phyloP scores from a whole-genome alignment of 257 asterid genomes.

The Plantago major region DNA sequence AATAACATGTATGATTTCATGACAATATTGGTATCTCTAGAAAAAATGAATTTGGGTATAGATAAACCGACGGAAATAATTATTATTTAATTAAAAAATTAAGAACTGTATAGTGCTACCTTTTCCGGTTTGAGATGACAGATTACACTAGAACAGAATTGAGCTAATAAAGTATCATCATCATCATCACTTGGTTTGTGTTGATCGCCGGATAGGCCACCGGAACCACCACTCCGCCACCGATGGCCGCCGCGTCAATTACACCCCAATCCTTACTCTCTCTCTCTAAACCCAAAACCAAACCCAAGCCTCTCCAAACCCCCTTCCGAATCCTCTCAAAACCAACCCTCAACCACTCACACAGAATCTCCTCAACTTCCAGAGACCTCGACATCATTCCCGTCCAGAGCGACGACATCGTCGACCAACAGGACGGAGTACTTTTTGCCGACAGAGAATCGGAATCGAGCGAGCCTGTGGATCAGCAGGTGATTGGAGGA shows the following conservation, averaged over 20 bases:
- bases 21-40: too few relatives aligned
- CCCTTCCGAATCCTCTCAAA: neutral
- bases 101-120: too few relatives aligned
- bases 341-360: neutral
- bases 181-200: too few relatives aligned
- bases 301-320: neutral
- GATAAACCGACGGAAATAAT: too few relatives aligned
- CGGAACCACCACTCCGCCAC: neutral
- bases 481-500: neutral
- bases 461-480: neutral
- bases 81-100: too few relatives aligned
- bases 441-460: neutral
- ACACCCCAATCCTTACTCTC: constrained; percentile 9
- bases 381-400: neutral
- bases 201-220: constrained; percentile 2
- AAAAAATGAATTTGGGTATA: too few relatives aligned
- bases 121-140: too few relatives aligned
- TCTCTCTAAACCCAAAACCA: neutral
- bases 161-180: too few relatives aligned
- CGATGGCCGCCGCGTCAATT: constrained; percentile 10
- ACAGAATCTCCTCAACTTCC: neutral
- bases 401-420: neutral
- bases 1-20: too few relatives aligned
- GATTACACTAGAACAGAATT: too few relatives aligned
- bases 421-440: constrained; percentile 2